Base-by-base conservation (phyloP, 495 filamentous ascomycete genomes). In the Aspergillus saccharolyticus region DNA sequence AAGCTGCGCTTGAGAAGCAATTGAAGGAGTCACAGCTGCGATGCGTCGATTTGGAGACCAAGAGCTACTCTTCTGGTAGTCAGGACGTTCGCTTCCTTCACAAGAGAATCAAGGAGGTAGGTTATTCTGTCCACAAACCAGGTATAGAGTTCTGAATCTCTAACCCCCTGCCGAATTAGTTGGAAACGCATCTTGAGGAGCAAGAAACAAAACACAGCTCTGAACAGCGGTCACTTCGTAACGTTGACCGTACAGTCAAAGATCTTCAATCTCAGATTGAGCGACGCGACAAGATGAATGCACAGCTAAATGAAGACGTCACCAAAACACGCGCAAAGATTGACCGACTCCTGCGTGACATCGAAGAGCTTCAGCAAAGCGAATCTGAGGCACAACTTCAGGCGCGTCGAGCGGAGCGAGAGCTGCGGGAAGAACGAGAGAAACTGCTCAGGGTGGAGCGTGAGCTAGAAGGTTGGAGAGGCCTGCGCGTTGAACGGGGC, bases 31-130 rank as follows among this genome's bases (percentile, higher is more conserved):
- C 93, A 44, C 94, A 98, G 71, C 78, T 97, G 22, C 83, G 85
- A 58, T 84, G 95, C 46, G 87, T 98, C 43, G 94, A 97, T 60
- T 74, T 98, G 45, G 94, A 98, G 72, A 98, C 94, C 21, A 97
- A 97, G 80, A 90, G 91, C 52, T 97, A 96, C 71, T 91, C 91
- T 22, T 92, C 83, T 55, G 90, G 89, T 45, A 95, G 91, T 65
- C 90, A 97, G 57, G 94, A 98, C 71, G 90, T 97, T 58, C 85
- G 91, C 59, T 98, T 97, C 79, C 75, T 97, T 67, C 88, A 96
- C 74, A 91, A 91, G 62, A 83, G 94, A 42, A 89, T 98, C 61
- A 92, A 97, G 79, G 95, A 97, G 81, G 93, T 96, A 81, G 80
- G 81, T 62, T 54, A 17, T 33, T 14, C 33, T 3, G 1, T 21